Evolutionary conservation across 1,284 basidiomycete species (phyloP), one percentile per base, ranked within the genome.

Genomic region (Puccinia polysora): DNA sequence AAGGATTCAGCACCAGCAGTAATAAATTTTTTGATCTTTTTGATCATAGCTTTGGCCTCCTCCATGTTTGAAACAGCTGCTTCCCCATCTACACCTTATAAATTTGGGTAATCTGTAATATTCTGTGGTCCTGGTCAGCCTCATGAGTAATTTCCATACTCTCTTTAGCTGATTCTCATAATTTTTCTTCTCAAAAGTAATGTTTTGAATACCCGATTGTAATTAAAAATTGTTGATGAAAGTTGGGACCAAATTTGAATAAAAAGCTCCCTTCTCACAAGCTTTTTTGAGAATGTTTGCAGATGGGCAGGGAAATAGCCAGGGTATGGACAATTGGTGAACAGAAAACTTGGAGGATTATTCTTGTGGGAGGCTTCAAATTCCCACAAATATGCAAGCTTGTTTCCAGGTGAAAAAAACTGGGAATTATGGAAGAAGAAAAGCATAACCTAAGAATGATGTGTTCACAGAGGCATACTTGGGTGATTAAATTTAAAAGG

Each of bases 321-420:
- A 4, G 75, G 75, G 71, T 76, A 62, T n/a, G 78, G 77, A 74
- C 78, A 77, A 50, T 78, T 77, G 23, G 76, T 77, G 63, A 75
- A 75, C 49, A 78, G 73, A 56, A 79, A 59, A 25, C 74, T 74
- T 7, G 65, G 55, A 2, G 65, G 65, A n/a, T 45, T 23, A 28
- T 52, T 68, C 18, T 75, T 68, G 12, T 77, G 78, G n/a, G 43
- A 73, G 5, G 63, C 38, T 20, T 74, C 75, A 40, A 74, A 74
- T 7, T 56, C 67, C 23, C 52, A 59, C 52, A 74, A 52, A 65
- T 52, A 58, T 40, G 52, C 36, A 8, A 45, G 60, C 55, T 52
- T 36, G 32, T 63, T 38, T 5, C 65, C 74, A 28, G 38, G 32
- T 49, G 68, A 72, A 50, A 74, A 73, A 58, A 58, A 18, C 65